phyloP scores from a whole-genome alignment of 1,284 basidiomycete genomes.

The Xanthoconium separans region DNA sequence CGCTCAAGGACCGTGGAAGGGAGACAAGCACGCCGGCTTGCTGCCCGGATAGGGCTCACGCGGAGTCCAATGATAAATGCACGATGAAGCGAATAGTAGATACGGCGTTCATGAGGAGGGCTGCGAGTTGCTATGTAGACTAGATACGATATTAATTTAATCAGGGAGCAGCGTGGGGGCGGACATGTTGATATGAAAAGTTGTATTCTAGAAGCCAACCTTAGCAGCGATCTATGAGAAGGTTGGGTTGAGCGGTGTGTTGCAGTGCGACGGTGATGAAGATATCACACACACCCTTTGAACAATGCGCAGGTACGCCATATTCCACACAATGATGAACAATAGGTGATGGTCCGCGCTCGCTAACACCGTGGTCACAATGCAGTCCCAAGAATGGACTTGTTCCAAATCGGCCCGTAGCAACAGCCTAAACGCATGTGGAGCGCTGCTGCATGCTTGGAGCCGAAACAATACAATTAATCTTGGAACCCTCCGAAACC shows the following conservation, averaged over 20 bases:
- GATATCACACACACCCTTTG: too few relatives aligned
- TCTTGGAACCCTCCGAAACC: not conserved
- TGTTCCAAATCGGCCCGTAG: slow-evolving; percentile 5
- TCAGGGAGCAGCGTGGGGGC: not conserved
- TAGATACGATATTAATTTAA: slow-evolving; percentile 4
- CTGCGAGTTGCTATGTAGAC: not conserved
- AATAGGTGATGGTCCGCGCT: not conserved
- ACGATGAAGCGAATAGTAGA: slow-evolving; percentile 4
- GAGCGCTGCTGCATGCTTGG: not conserved
- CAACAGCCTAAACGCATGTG: slow-evolving; percentile 6
- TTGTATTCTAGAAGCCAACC: too few relatives aligned
- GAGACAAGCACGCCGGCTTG: slow-evolving; percentile 76
- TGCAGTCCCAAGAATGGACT: not conserved
- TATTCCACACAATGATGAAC: not conserved
- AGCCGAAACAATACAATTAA: slow-evolving; percentile 2
- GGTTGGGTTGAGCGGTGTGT: not conserved
- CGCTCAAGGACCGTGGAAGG: slow-evolving; percentile 68
- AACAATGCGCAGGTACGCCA: not conserved
- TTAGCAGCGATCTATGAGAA: too few relatives aligned
- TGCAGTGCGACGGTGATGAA: slow-evolving; percentile 13
- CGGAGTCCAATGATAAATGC: slow-evolving; percentile 17
- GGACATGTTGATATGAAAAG: too few relatives aligned
- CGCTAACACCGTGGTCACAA: too few relatives aligned
- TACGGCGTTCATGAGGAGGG: not conserved
- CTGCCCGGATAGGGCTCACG: slow-evolving; percentile 74